These are phyloP conservation scores for Goffeauzyma gilvescens DNA, from an alignment of 768 basidiomycete genomes.

Conservation along the genomic window DNA sequence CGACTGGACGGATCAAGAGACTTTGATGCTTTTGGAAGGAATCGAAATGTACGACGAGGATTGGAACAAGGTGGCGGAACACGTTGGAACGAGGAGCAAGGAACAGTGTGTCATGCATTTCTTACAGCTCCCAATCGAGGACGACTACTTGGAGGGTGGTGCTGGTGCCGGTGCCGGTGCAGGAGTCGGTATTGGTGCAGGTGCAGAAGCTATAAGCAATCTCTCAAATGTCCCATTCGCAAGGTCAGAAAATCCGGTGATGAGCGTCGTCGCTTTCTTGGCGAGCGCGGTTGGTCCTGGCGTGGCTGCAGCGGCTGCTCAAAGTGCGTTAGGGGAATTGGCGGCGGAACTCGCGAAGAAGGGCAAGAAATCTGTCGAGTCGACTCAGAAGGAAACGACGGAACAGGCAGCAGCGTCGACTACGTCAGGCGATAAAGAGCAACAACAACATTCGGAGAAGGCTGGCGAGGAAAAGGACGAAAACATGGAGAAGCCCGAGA, in stretches of 20 bases:
- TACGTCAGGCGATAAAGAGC: slow-evolving; percentile 2
- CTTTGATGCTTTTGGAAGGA: slow-evolving; percentile 72
- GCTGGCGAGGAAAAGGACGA: slow-evolving; percentile 10
- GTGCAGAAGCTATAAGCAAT: slow-evolving; percentile 31
- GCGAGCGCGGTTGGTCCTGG: slow-evolving; percentile 67
- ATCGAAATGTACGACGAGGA: slow-evolving; percentile 98
- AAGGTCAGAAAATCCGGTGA: slow-evolving; percentile 89
- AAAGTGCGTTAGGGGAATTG: slow-evolving; percentile 65
- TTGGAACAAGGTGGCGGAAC: slow-evolving; percentile 79
- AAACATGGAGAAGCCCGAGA: slow-evolving; percentile 4
- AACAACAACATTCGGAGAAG: slow-evolving; percentile 13
- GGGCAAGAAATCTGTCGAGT: slow-evolving; percentile 28
- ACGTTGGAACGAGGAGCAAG: slow-evolving; percentile 73
- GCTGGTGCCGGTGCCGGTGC: slow-evolving; percentile 15
- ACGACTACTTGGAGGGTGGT: slow-evolving; percentile 51
- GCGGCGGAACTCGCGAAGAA: slow-evolving; percentile 40
- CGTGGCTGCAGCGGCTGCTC: slow-evolving; percentile 83
- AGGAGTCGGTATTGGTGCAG: slow-evolving; percentile 49
- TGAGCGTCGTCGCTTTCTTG: slow-evolving; percentile 95
- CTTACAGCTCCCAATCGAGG: slow-evolving; percentile 88
- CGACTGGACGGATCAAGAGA: slow-evolving; percentile 79
- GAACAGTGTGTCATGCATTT: slow-evolving; percentile 94
- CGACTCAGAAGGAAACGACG: slow-evolving; percentile 33
- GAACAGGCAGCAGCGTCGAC: slow-evolving; percentile 11
- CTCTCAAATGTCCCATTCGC: slow-evolving; percentile 65